Conservation (phyloP, 1,284 basidiomycete species). For the Moniliella sp. region DNA sequence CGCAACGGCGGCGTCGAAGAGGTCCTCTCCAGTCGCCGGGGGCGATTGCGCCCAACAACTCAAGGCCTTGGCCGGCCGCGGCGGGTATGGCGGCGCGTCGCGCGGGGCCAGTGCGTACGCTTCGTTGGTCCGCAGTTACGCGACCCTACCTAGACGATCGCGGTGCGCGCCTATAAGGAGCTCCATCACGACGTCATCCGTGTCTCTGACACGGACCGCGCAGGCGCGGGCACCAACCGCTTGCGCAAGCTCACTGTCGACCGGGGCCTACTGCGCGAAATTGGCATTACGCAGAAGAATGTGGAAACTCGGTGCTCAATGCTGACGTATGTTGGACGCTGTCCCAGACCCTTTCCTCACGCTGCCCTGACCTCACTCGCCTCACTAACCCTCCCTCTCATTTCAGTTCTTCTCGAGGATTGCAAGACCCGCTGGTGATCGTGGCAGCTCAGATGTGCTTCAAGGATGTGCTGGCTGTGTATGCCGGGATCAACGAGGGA, state of each 20-base stretch:
- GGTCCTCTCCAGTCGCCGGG: slow-evolving; percentile 57
- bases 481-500: slow-evolving; percentile 90
- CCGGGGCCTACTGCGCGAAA: slow-evolving; percentile 79
- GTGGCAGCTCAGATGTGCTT: slow-evolving; percentile 81
- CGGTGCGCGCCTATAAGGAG: slow-evolving; percentile 67
- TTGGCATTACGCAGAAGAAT: slow-evolving; percentile 68
- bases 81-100: not conserved
- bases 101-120: not conserved
- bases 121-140: slow-evolving; percentile 54
- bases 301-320: slow-evolving; percentile 63
- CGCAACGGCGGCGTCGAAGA: slow-evolving; percentile 78
- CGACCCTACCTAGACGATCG: slow-evolving; percentile 68
- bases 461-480: slow-evolving; percentile 81
- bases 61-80: not conserved
- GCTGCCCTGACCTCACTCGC: not conserved
- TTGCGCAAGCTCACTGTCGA: slow-evolving; percentile 78
- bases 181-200: slow-evolving; percentile 79
- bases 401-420: slow-evolving; percentile 68
- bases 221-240: slow-evolving; percentile 43
- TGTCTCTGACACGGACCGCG: slow-evolving; percentile 58
- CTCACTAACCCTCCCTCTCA: not conserved
- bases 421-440: slow-evolving; percentile 69
- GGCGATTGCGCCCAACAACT: not conserved
- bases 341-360: not conserved
- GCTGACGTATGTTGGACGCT: slow-evolving; percentile 47